Percentiles rank a stretch among this genome's conserved stretches.
Evolutionary conservation across 805 yeast species (phyloP).

Genomic region (Metschnikowia hibisci): DNA sequence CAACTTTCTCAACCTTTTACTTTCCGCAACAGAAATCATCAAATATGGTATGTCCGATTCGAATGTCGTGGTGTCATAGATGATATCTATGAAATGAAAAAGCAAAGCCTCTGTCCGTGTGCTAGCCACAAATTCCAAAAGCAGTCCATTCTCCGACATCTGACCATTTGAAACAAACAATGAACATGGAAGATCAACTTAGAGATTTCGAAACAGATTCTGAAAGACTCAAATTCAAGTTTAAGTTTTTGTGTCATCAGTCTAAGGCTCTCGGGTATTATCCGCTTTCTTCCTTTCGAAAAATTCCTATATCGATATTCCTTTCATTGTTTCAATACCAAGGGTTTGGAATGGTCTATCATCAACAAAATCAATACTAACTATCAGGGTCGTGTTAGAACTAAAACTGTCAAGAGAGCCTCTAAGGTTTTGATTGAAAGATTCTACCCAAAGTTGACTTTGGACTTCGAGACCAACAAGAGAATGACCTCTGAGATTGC

Average conservation of each 20-base stretch:
- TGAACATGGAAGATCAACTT: too few relatives aligned
- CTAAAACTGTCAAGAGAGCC: constrained; percentile 99
- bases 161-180: too few relatives aligned
- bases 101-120: too few relatives aligned
- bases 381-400: constrained; percentile 98
- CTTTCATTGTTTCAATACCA: neutral
- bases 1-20: constrained; percentile 14
- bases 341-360: neutral
- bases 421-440: constrained; percentile 99
- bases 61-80: neutral
- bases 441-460: constrained; percentile 98
- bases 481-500: constrained; percentile 98
- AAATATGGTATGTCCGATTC: constrained; percentile 31
- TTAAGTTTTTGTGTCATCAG: too few relatives aligned
- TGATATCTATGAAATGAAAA: neutral
- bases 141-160: too few relatives aligned
- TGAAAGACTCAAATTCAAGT: too few relatives aligned
- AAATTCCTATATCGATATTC: neutral
- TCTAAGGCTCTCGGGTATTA: neutral
- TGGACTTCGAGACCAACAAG: constrained; percentile 99
- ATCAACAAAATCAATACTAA: constrained; percentile 18
- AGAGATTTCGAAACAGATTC: too few relatives aligned
- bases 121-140: too few relatives aligned
- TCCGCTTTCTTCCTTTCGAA: neutral
- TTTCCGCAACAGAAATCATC: constrained; percentile 24